A percentile compares a stretch with the other conserved stretches of the same genome.
Conservation (phyloP, 345 rosid species). For the Syzygium oleosum region DNA sequence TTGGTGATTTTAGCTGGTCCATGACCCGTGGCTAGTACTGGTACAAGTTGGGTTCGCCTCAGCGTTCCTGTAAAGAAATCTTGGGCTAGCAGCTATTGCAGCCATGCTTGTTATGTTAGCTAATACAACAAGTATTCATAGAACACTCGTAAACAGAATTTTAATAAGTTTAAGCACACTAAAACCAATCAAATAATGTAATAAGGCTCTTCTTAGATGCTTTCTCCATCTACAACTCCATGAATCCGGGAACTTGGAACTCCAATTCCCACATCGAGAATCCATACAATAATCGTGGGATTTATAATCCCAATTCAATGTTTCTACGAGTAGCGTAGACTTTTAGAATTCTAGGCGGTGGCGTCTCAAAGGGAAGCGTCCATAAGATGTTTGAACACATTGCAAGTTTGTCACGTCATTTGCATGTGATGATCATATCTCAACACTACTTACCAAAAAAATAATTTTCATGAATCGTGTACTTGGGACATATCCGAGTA, state of each 20-base stretch:
- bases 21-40: conserved; percentile 45
- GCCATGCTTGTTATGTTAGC: conserved; percentile 37
- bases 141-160: neutral
- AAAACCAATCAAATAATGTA: neutral
- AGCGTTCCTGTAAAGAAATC: conserved; percentile 41
- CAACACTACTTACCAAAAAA: neutral
- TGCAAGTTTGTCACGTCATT: too few species aligned
- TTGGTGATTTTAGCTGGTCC: conserved; percentile 43
- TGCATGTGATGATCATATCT: neutral
- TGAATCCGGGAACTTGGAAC: neutral
- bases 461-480: neutral
- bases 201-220: neutral
- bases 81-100: conserved; percentile 48
- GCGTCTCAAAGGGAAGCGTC: too few species aligned
- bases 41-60: conserved; percentile 45
- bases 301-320: neutral
- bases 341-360: neutral
- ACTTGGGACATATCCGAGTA: too few species aligned
- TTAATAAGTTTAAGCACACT: neutral
- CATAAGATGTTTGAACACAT: too few species aligned
- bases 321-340: neutral
- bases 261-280: neutral
- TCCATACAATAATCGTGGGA: neutral
- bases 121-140: conserved; percentile 4
- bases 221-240: neutral